Percentiles rank a stretch among this genome's conserved stretches.
phyloP scores from a whole-genome alignment of 768 basidiomycete genomes.

The Suillus subaureus region DNA sequence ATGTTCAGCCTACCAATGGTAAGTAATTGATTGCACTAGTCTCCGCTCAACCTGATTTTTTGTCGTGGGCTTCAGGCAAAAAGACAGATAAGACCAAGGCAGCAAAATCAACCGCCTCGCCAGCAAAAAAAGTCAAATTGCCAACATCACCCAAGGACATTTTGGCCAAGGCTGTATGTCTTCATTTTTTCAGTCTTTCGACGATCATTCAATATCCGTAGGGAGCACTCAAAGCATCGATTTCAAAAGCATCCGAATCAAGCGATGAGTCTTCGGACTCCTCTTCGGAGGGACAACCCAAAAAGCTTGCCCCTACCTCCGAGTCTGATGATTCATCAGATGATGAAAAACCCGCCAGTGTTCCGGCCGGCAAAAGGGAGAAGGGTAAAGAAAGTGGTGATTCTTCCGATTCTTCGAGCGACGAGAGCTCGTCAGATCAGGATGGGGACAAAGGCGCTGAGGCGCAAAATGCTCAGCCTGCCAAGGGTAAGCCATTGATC shows the following conservation, averaged over 20 bases:
- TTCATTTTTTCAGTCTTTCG: background rate
- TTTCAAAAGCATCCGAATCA: conserved; percentile 24
- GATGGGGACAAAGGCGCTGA: conserved; percentile 49
- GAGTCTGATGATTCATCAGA: conserved; percentile 22
- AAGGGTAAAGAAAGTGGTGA: conserved; percentile 8
- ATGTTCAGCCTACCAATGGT: background rate
- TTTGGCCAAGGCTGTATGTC: conserved; percentile 40
- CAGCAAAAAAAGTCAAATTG: conserved; percentile 28
- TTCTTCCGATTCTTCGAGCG: conserved; percentile 26
- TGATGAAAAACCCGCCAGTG: conserved; percentile 12
- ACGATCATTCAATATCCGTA: conserved; percentile 11
- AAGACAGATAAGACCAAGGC: conserved; percentile 36
- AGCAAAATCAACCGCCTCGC: conserved; percentile 29
- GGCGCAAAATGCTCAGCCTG: conserved; percentile 51
- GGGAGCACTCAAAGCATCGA: conserved; percentile 20
- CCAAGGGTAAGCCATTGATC: conserved; percentile 38
- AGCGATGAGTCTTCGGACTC: conserved; percentile 33
- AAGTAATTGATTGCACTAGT: background rate
- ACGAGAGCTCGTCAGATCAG: conserved; percentile 31
- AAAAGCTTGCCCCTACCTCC: conserved; percentile 19
- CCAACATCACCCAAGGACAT: conserved; percentile 45
- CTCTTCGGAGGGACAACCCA: conserved; percentile 34
- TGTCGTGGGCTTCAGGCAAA: conserved; percentile 40
- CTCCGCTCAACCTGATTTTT: background rate
- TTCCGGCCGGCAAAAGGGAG: too few species aligned